Evolutionary conservation across 2,329 filamentous ascomycete species (phyloP).

Genomic region (Diatrype stigma): DNA sequence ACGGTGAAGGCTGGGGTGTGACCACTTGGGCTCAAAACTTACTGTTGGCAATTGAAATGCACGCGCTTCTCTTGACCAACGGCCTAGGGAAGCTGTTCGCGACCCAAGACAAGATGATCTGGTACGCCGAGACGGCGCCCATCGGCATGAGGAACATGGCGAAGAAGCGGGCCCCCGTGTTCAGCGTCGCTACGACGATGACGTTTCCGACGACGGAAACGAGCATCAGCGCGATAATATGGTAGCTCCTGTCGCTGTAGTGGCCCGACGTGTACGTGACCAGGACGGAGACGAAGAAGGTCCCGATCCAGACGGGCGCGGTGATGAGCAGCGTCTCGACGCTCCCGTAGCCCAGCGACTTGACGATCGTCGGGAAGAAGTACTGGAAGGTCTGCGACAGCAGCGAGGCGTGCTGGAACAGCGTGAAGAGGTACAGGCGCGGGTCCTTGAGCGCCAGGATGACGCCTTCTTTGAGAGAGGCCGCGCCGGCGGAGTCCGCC

Average conservation of each 20-base stretch:
- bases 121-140: slow-evolving; percentile 46
- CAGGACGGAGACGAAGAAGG: slow-evolving; percentile 47
- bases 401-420: slow-evolving; percentile 50
- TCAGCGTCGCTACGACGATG: slow-evolving; percentile 48
- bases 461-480: slow-evolving; percentile 40
- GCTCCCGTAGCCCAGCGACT: slow-evolving; percentile 53
- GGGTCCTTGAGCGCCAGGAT: slow-evolving; percentile 45
- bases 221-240: slow-evolving; percentile 50
- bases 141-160: slow-evolving; percentile 61
- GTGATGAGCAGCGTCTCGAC: slow-evolving; percentile 55
- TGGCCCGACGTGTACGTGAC: slow-evolving; percentile 53
- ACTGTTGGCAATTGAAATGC: slow-evolving; percentile 60
- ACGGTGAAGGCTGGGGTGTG: too few relatives aligned
- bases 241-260: slow-evolving; percentile 51
- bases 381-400: slow-evolving; percentile 57
- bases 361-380: slow-evolving; percentile 62
- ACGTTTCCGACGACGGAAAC: slow-evolving; percentile 51
- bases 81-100: slow-evolving; percentile 70
- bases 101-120: slow-evolving; percentile 62
- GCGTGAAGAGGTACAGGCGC: slow-evolving; percentile 48
- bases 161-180: slow-evolving; percentile 51
- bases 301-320: slow-evolving; percentile 51
- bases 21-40: too few relatives aligned
- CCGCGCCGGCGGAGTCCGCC: slow-evolving; percentile 35
- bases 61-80: slow-evolving; percentile 60